phyloP scores from a whole-genome alignment of 768 basidiomycete genomes.

The Podaxis mareebaensis region DNA sequence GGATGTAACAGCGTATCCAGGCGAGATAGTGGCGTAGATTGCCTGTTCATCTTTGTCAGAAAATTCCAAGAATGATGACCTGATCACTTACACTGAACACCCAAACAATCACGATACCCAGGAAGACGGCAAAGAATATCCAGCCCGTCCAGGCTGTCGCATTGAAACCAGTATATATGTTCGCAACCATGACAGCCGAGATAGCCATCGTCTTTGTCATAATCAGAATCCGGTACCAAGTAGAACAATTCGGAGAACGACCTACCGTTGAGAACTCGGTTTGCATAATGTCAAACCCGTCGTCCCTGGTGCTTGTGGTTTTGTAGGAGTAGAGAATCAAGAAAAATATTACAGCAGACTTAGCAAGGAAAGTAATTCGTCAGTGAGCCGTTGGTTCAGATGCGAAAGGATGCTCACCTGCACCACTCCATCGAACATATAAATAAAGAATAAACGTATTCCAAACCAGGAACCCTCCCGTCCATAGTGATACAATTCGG shows the following conservation, averaged over 20 bases:
- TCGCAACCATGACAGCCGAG: constrained; percentile 70
- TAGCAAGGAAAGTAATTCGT: constrained; percentile 9
- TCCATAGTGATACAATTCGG: constrained; percentile 86
- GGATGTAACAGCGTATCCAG: constrained; percentile 65
- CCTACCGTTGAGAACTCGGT: constrained; percentile 86
- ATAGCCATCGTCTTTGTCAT: constrained; percentile 74
- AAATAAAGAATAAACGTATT: constrained; percentile 63
- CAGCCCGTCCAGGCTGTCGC: constrained; percentile 87
- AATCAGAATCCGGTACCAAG: not conserved
- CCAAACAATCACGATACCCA: constrained; percentile 82
- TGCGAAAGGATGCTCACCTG: constrained; percentile 53
- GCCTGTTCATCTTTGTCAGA: constrained; percentile 41
- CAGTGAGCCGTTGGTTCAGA: constrained; percentile 4
- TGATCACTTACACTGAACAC: constrained; percentile 64
- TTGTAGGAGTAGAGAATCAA: constrained; percentile 76
- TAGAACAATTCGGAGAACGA: not conserved
- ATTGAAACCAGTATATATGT: constrained; percentile 86
- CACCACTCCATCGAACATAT: constrained; percentile 79
- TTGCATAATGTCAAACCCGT: constrained; percentile 75
- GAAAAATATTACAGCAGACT: constrained; percentile 92
- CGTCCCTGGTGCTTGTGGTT: constrained; percentile 68
- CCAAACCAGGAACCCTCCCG: constrained; percentile 83
- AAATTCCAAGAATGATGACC: not conserved
- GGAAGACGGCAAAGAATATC: constrained; percentile 78
- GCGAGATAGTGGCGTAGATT: constrained; percentile 78